Evolutionary conservation across 202 grass and related monocot species (phyloP), one percentile per base, ranked within the genome.

Genomic region (Carex sylvatica): DNA sequence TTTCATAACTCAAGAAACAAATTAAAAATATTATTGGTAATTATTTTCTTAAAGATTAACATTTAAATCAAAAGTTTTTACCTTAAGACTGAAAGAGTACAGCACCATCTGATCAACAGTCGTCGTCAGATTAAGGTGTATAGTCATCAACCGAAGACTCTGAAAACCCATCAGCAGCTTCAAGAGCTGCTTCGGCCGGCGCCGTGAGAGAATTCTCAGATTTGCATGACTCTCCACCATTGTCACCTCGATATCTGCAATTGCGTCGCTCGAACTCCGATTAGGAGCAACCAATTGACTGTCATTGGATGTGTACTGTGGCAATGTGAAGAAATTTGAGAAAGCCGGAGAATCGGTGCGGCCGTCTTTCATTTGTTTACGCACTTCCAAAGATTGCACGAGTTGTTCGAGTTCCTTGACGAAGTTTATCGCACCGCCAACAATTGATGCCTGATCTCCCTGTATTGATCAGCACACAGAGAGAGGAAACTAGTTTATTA

Each of bases 31-130:
- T 10, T 70, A 47, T 9, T 71, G 38, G 68, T 18, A 66, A 15
- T 18, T 33, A 11, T 31, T 15, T 15, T 49, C 12, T 9, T 49
- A 3, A 49, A 49, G 10, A 35, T 35, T 35, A 4, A 15, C 11
- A 12, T 36, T 46, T 19, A 6, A 10, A 71, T 46, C 9, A 46
- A 13, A 47, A 71, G 46, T 47, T 33, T 24, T 70, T 82, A 97
- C 94, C 94, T 94, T 97, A 80, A 97, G 92, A 89, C 85, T 92
- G 59, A 97, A 85, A 9, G 83, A 91, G 87, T 94, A 97, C 67
- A 97, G 82, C 0, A 49, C 86, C 88, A 85, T 90, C 22, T 81
- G 26, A 60, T 85, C 79, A n/a, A n/a, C 15, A 63, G 86, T 80
- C 28, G 74, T 85, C 68, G 90, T 76, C 13, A 86, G 73, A 82